These are phyloP conservation scores for Hordeum pubiflorum DNA, from an alignment of 202 grass and related monocot genomes.

Conservation along the genomic window DNA sequence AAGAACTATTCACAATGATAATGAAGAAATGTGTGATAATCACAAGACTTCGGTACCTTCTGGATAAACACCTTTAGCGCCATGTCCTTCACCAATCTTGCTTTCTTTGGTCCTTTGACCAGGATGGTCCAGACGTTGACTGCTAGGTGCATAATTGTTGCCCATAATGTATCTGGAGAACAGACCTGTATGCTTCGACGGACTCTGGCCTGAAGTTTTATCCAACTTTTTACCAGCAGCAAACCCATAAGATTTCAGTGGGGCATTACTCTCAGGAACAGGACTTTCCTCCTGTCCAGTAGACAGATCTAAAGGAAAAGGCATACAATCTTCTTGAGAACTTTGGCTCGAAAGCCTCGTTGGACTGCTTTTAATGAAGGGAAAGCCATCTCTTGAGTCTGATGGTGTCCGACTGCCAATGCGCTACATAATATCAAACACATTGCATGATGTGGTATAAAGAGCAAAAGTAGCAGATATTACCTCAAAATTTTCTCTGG, in stretches of 20 bases:
- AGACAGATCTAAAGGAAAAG: constrained; percentile 75
- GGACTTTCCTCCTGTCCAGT: constrained; percentile 47
- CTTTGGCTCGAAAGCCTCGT: constrained; percentile 52
- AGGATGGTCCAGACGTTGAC: constrained; percentile 37
- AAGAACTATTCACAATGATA: constrained; percentile 19
- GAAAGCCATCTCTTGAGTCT: constrained; percentile 41
- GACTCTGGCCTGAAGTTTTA: constrained; percentile 48
- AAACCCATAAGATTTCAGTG: constrained; percentile 50
- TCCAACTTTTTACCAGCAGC: constrained; percentile 33
- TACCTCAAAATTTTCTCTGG: constrained; percentile 48
- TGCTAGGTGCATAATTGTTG: constrained; percentile 35
- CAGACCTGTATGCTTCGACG: constrained; percentile 49
- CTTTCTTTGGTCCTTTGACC: constrained; percentile 45
- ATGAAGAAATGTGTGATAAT: constrained; percentile 19
- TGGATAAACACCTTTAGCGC: constrained; percentile 30
- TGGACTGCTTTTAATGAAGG: constrained; percentile 38
- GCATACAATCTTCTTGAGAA: constrained; percentile 84
- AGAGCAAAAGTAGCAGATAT: constrained; percentile 4
- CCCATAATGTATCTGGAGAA: constrained; percentile 62
- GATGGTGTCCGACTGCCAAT: constrained; percentile 42
- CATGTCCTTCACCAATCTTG: constrained; percentile 33
- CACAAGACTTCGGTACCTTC: constrained; percentile 56
- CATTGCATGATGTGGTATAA: background rate
- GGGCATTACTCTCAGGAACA: constrained; percentile 32
- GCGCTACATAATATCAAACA: constrained; percentile 29